Conservation (phyloP, 2,329 filamentous ascomycete species). For the Corynespora cassiicola region DNA sequence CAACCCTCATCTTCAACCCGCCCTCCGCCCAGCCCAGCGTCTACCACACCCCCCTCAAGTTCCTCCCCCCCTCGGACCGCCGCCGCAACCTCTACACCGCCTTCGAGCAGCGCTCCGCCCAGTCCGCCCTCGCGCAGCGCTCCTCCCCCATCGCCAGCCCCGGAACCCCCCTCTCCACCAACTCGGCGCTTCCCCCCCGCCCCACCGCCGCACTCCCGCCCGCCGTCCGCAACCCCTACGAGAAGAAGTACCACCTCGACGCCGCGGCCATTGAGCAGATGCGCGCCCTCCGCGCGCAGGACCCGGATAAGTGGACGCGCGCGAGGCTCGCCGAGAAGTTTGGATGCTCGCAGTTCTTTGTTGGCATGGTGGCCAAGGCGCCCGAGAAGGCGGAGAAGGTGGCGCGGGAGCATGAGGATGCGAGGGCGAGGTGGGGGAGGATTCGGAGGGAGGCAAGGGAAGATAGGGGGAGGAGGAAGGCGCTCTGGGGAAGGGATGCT, state of each 20-base stretch:
- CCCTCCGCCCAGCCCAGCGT: constrained; percentile 68
- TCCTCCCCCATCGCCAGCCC: constrained; percentile 32
- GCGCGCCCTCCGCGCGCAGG: constrained; percentile 57
- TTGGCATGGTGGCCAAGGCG: constrained; percentile 63
- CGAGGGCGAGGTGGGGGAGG: constrained; percentile 66
- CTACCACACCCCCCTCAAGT: constrained; percentile 70
- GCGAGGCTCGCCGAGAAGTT: constrained; percentile 67
- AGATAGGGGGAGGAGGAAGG: constrained; percentile 65
- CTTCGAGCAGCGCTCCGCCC: constrained; percentile 27
- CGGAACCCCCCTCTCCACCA: constrained; percentile 33
- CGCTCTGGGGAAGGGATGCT: constrained; percentile 65
- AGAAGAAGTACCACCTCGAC: constrained; percentile 68
- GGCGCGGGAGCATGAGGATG: constrained; percentile 57
- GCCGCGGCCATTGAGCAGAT: constrained; percentile 66
- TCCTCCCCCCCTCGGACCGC: constrained; percentile 66
- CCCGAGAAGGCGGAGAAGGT: constrained; percentile 49
- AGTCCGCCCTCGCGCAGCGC: constrained; percentile 24
- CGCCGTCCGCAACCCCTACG: constrained; percentile 57
- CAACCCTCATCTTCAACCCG: constrained; percentile 64
- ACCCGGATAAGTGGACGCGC: constrained; percentile 67
- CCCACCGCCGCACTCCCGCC: constrained; percentile 49
- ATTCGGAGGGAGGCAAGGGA: constrained; percentile 66
- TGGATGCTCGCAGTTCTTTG: constrained; percentile 67
- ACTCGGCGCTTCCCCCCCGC: constrained; percentile 27
- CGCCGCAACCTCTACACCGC: constrained; percentile 56